Conservation (phyloP, 139 green algal species). For the Mesostigma viride region DNA sequence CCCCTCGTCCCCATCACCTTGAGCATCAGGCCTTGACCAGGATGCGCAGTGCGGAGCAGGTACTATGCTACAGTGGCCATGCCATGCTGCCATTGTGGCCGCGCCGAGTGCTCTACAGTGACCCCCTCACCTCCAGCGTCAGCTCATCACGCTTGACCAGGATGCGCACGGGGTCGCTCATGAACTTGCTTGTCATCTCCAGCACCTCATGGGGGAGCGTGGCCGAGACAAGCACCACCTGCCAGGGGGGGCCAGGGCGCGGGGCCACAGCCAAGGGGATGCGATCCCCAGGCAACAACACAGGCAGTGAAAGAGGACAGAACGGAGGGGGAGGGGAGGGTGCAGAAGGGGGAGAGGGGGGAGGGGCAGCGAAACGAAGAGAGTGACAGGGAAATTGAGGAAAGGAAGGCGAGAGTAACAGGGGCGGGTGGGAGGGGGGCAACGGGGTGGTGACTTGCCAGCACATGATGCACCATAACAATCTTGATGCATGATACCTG, state of each 20-base stretch:
- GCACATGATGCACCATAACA: too few species aligned
- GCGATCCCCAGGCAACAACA: constrained; percentile 1
- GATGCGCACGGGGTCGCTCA: constrained; percentile 94
- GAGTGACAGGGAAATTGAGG: not conserved
- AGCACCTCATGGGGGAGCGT: constrained; percentile 91
- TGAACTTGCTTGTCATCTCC: constrained; percentile 98
- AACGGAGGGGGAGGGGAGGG: not conserved
- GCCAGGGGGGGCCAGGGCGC: not conserved
- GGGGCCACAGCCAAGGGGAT: too few species aligned
- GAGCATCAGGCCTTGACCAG: too few species aligned
- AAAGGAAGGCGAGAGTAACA: too few species aligned
- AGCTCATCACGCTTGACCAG: constrained; percentile 99
- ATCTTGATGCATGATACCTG: too few species aligned
- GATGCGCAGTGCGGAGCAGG: too few species aligned
- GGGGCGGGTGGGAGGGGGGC: too few species aligned
- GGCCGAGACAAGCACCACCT: constrained; percentile 85
- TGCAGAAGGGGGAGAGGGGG: not conserved
- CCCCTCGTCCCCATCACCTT: too few species aligned
- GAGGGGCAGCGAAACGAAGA: not conserved
- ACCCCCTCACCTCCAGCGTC: constrained; percentile 74
- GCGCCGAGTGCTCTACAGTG: too few species aligned
- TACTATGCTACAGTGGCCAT: too few species aligned
- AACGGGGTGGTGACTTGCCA: too few species aligned
- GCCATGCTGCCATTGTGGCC: too few species aligned
- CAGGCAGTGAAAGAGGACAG: not conserved